Conservation (phyloP, 805 yeast genomes). For the Millerozyma miso region DNA sequence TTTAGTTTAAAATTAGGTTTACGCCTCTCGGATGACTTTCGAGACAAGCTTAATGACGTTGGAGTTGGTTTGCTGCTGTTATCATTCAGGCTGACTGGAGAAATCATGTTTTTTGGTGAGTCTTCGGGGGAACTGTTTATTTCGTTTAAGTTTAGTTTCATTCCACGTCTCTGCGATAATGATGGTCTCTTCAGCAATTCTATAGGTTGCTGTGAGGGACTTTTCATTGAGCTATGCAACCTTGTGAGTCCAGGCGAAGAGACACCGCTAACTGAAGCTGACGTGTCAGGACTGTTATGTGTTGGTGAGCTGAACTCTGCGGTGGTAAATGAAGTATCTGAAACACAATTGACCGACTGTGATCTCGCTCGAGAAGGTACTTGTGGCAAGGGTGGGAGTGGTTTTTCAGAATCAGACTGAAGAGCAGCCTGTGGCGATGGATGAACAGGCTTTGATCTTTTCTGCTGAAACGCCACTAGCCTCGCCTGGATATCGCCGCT, state of each 20-base stretch:
- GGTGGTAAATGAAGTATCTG: background rate
- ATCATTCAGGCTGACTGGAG: slow-evolving; percentile 7
- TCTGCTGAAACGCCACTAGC: slow-evolving; percentile 80
- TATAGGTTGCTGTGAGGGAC: slow-evolving; percentile 6
- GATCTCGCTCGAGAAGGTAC: slow-evolving; percentile 6
- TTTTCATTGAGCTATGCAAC: background rate
- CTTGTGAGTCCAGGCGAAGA: slow-evolving; percentile 1
- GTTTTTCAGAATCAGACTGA: slow-evolving; percentile 12
- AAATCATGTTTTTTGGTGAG: slow-evolving; percentile 13
- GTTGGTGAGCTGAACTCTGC: background rate
- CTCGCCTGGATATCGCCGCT: slow-evolving; percentile 84
- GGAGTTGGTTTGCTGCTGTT: slow-evolving; percentile 7
- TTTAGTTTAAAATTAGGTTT: slow-evolving; percentile 37
- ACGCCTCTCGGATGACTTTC: slow-evolving; percentile 36
- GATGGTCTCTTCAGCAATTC: slow-evolving; percentile 36
- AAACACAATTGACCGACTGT: slow-evolving; percentile 11
- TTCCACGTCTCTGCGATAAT: slow-evolving; percentile 51
- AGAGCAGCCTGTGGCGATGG: background rate
- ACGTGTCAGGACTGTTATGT: background rate
- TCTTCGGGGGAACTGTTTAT: slow-evolving; percentile 19
- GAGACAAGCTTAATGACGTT: slow-evolving; percentile 32
- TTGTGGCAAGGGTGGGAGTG: slow-evolving; percentile 26
- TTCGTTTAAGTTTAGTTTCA: slow-evolving; percentile 44
- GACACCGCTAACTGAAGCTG: background rate
- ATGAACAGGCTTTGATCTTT: slow-evolving; percentile 40